Conservation (phyloP, 2,329 filamentous ascomycete species). For the Thielaviopsis punctulata region DNA sequence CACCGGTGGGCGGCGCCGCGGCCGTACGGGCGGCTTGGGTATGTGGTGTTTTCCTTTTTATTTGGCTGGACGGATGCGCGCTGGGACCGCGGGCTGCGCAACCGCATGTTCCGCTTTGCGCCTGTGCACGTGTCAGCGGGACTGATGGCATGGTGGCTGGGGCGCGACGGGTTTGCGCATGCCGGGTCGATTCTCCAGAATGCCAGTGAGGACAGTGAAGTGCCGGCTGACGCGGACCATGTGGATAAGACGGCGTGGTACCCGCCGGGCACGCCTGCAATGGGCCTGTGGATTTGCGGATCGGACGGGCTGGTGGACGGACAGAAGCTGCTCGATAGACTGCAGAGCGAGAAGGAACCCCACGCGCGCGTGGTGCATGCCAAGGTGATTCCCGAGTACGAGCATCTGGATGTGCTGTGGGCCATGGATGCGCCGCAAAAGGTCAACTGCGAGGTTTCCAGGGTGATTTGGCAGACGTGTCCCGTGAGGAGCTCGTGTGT, state of each 20-base stretch:
- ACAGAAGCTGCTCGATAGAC: constrained; percentile 50
- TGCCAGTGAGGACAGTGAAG: constrained; percentile 45
- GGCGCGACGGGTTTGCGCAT: constrained; percentile 58
- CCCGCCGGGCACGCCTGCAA: constrained; percentile 57
- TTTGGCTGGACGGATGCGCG: constrained; percentile 74
- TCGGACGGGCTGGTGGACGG: constrained; percentile 77
- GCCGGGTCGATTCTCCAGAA: constrained; percentile 81
- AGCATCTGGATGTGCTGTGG: constrained; percentile 92
- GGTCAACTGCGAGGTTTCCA: constrained; percentile 63
- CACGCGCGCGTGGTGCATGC: constrained; percentile 64
- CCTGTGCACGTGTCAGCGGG: constrained; percentile 82
- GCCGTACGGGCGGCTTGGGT: constrained; percentile 68
- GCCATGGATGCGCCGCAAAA: constrained; percentile 74
- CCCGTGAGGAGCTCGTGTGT: constrained; percentile 37
- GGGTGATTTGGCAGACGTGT: constrained; percentile 71
- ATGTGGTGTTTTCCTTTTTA: constrained; percentile 74
- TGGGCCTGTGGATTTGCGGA: constrained; percentile 79
- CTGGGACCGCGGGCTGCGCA: constrained; percentile 65
- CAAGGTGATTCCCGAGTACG: constrained; percentile 72
- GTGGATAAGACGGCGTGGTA: constrained; percentile 48
- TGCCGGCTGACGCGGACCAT: constrained; percentile 14
- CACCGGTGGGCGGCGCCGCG: constrained; percentile 46
- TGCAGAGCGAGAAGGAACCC: constrained; percentile 64
- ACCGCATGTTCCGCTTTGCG: constrained; percentile 81
- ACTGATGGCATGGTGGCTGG: constrained; percentile 92